Percentiles rank a stretch among this genome's conserved stretches.
Evolutionary conservation across 257 asterid species (phyloP).

Genomic region (Prunella vulgaris): DNA sequence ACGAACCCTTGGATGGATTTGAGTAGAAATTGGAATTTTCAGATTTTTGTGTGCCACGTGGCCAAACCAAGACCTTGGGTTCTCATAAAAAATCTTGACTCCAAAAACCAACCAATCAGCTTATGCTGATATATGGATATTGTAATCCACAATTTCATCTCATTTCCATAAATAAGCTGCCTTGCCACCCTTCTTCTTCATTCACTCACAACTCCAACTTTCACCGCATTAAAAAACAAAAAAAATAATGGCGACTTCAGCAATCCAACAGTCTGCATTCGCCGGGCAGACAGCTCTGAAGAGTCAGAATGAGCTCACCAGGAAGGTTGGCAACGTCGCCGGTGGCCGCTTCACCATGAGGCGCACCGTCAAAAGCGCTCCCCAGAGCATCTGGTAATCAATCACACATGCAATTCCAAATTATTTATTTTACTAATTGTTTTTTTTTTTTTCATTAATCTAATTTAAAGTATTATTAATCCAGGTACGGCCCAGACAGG

Average conservation of each 20-base stretch:
- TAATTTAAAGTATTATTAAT: no score
- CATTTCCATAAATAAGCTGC: conserved; percentile 22
- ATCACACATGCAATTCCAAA: no score
- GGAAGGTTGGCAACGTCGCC: conserved; percentile 49
- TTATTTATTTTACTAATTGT: no score
- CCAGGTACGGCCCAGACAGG: conserved; percentile 85
- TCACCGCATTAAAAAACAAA: neutral
- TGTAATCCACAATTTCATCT: conserved; percentile 37
- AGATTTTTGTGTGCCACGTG: conserved; percentile 34
- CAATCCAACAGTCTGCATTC: conserved; percentile 68
- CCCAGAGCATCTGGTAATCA: conserved; percentile 84
- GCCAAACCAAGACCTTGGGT: conserved; percentile 37
- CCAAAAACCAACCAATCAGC: conserved; percentile 47
- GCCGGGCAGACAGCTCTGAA: conserved; percentile 62
- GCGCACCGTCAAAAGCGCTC: conserved; percentile 76
- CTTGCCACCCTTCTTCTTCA: neutral
- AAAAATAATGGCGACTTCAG: conserved; percentile 59
- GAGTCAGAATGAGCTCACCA: conserved; percentile 56
- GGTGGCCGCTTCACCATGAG: conserved; percentile 86
- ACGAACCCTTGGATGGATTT: neutral
- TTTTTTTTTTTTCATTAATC: no score
- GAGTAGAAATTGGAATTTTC: neutral
- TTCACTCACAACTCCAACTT: conserved; percentile 5
- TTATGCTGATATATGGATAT: conserved; percentile 34
- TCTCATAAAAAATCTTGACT: conserved; percentile 34